phyloP scores from a whole-genome alignment of 257 asterid species.

The Paulownia fortunei region DNA sequence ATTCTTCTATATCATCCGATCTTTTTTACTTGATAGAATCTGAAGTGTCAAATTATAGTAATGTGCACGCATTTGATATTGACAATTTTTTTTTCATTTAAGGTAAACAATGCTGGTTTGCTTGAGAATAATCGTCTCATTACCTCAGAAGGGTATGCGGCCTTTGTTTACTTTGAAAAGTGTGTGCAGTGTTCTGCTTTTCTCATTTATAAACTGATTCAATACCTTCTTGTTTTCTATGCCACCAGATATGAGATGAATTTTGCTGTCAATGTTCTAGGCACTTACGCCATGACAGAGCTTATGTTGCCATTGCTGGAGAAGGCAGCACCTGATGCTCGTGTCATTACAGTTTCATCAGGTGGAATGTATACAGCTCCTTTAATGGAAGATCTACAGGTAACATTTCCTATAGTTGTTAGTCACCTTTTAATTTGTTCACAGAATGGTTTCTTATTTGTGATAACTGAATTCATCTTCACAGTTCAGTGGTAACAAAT shows the following conservation, averaged over 20 bases:
- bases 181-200: background rate
- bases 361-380: constrained; percentile 99
- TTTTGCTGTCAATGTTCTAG: constrained; percentile 87
- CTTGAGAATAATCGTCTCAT: constrained; percentile 63
- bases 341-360: constrained; percentile 88
- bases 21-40: constrained; percentile 7
- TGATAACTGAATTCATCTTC: constrained; percentile 24
- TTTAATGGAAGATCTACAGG: constrained; percentile 78
- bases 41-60: background rate
- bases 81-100: constrained; percentile 19
- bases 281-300: constrained; percentile 83
- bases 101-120: constrained; percentile 96
- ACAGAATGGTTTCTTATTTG: background rate
- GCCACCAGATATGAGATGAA: constrained; percentile 72
- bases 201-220: constrained; percentile 15
- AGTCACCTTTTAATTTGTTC: background rate
- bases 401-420: background rate
- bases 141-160: constrained; percentile 82
- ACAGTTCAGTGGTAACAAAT: constrained; percentile 67
- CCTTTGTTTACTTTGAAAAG: constrained; percentile 20
- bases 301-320: constrained; percentile 78
- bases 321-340: constrained; percentile 96
- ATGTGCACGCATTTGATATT: background rate
- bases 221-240: background rate
- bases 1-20: background rate